Conservation (phyloP, 768 basidiomycete species). For the Cystoderma amianthinum region DNA sequence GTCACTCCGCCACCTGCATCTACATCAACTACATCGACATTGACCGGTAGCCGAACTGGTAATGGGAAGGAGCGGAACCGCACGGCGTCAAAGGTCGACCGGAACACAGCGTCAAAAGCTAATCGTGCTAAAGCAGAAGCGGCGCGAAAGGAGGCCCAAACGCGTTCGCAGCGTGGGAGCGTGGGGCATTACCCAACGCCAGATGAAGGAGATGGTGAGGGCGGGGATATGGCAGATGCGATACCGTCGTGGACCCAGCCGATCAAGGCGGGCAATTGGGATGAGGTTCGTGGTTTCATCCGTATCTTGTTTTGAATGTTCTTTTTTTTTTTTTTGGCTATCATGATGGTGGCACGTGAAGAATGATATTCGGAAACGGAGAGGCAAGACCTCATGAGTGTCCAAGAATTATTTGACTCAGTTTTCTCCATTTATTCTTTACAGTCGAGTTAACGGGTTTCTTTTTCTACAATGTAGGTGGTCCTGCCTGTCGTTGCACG, state of each 20-base stretch:
- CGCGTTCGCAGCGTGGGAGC: conserved; percentile 48
- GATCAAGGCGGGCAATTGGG: conserved; percentile 69
- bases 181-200: conserved; percentile 67
- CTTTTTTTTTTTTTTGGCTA: conserved; percentile 6
- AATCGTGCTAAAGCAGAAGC: conserved; percentile 34
- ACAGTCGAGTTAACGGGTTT: conserved; percentile 5
- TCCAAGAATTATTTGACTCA: too few relatives aligned
- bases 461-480: conserved; percentile 36
- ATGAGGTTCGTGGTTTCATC: conserved; percentile 50
- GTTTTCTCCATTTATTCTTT: too few relatives aligned
- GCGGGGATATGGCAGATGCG: conserved; percentile 59
- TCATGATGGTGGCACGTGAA: conserved; percentile 1
- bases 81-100: conserved; percentile 18
- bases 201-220: conserved; percentile 31
- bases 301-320: too few relatives aligned
- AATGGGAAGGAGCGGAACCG: conserved; percentile 20
- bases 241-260: conserved; percentile 84
- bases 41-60: too few relatives aligned
- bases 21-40: too few relatives aligned
- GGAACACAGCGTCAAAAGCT: conserved; percentile 22
- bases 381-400: too few relatives aligned
- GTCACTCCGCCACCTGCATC: too few relatives aligned
- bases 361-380: too few relatives aligned
- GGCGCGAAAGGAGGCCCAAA: conserved; percentile 31
- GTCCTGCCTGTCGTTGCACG: conserved; percentile 80